These are phyloP conservation scores for Microcera coccophila DNA, from an alignment of 2,329 filamentous ascomycete genomes.

Conservation along the genomic window DNA sequence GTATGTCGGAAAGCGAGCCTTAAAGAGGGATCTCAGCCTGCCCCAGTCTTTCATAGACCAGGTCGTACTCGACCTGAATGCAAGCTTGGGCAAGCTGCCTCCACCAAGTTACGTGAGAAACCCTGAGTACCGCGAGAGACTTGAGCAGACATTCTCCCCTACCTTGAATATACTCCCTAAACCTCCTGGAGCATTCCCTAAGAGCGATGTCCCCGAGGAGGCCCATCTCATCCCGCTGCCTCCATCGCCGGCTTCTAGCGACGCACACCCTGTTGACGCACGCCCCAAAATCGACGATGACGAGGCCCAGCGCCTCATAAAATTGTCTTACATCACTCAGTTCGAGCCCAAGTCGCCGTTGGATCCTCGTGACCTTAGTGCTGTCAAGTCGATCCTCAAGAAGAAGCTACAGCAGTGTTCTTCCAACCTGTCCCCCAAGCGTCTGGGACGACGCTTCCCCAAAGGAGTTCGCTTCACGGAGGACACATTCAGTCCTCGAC, in stretches of 20 bases:
- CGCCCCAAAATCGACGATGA: background rate
- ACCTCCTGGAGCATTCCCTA: background rate
- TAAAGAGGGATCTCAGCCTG: conserved; percentile 7
- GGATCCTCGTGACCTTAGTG: conserved; percentile 12
- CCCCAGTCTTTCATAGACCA: conserved; percentile 24
- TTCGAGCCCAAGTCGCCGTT: conserved; percentile 20
- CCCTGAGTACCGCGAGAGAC: conserved; percentile 19
- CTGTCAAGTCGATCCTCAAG: conserved; percentile 29
- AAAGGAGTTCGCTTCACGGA: conserved; percentile 31
- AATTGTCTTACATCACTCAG: conserved; percentile 19
- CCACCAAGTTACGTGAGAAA: conserved; percentile 29
- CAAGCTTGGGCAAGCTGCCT: conserved; percentile 24
- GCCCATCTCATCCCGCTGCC: too few species aligned
- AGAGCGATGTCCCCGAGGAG: background rate
- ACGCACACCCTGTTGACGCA: too few species aligned
- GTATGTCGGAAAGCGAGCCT: background rate
- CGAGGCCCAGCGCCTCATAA: background rate
- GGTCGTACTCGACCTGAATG: conserved; percentile 30
- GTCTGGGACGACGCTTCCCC: conserved; percentile 23
- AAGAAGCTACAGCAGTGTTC: conserved; percentile 21
- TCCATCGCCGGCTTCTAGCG: too few species aligned
- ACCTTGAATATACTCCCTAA: background rate
- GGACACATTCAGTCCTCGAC: conserved; percentile 23
- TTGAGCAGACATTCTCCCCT: conserved; percentile 20
- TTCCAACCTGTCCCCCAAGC: conserved; percentile 20